phyloP scores from a whole-genome alignment of 1,284 basidiomycete species.

The Amylostereum areolatum region DNA sequence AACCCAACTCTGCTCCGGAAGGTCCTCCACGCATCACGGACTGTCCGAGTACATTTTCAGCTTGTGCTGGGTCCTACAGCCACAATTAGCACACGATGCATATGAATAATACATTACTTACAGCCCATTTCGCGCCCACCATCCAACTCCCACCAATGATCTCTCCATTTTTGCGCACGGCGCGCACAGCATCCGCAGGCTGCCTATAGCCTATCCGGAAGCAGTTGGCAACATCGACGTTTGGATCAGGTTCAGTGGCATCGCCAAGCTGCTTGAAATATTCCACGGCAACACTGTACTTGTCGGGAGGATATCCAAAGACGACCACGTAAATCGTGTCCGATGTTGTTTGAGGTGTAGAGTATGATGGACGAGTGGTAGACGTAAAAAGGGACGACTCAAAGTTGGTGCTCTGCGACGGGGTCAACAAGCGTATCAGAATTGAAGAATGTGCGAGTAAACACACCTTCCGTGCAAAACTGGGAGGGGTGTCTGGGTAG shows the following conservation, averaged over 20 bases:
- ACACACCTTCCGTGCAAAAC: slow-evolving; percentile 42
- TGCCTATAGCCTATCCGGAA: slow-evolving; percentile 68
- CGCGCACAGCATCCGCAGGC: slow-evolving; percentile 64
- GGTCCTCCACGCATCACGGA: slow-evolving; percentile 21
- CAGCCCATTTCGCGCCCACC: slow-evolving; percentile 75
- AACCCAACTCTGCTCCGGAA: slow-evolving; percentile 17
- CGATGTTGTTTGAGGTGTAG: slow-evolving; percentile 19
- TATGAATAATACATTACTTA: slow-evolving; percentile 1
- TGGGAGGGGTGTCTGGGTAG: slow-evolving; percentile 32
- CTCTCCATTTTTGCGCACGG: slow-evolving; percentile 75
- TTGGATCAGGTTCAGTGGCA: slow-evolving; percentile 57
- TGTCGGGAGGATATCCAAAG: slow-evolving; percentile 72
- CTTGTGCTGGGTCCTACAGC: slow-evolving; percentile 50
- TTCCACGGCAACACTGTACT: slow-evolving; percentile 60
- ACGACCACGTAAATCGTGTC: slow-evolving; percentile 56
- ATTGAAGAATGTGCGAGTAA: slow-evolving; percentile 2
- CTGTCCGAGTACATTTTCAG: slow-evolving; percentile 46
- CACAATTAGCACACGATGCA: neutral
- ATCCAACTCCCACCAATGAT: slow-evolving; percentile 69
- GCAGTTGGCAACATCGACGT: slow-evolving; percentile 60
- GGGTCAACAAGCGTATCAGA: neutral
- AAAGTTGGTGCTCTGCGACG: slow-evolving; percentile 22
- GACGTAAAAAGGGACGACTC: slow-evolving; percentile 29
- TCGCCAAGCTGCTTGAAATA: slow-evolving; percentile 66
- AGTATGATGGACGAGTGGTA: slow-evolving; percentile 23